Percentiles rank a stretch among this genome's conserved stretches.
These are phyloP conservation scores for Chrysoporthe cubensis DNA, from an alignment of 2,329 filamentous ascomycete species.

Conservation along the genomic window DNA sequence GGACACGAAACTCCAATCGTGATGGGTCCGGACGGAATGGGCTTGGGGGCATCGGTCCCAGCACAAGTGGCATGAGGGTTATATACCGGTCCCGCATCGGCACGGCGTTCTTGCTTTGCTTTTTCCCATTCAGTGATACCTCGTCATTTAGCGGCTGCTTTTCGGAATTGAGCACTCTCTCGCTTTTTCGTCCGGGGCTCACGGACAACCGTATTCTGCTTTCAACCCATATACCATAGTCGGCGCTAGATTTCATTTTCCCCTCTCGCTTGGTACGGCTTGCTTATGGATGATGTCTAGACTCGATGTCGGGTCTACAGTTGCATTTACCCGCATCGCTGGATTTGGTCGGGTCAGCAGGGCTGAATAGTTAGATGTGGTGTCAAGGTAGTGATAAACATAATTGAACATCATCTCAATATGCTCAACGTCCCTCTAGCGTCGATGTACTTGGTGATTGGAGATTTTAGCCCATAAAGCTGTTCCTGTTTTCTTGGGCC, in stretches of 20 bases:
- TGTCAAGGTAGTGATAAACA: slow-evolving; percentile 1
- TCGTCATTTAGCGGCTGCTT: not conserved
- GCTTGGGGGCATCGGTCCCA: not conserved
- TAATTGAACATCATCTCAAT: not conserved
- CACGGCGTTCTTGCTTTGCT: slow-evolving; percentile 1
- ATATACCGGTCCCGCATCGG: not conserved
- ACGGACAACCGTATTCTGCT: not conserved
- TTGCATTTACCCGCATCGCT: not conserved
- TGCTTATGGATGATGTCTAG: not conserved
- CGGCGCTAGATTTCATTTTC: slow-evolving; percentile 6
- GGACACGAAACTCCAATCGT: not conserved
- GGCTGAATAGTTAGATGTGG: not conserved
- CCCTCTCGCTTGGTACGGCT: not conserved
- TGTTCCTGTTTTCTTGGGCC: no score
- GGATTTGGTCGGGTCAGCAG: not conserved
- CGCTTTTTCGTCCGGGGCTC: not conserved
- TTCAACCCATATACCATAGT: slow-evolving; percentile 2
- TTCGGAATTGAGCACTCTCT: not conserved
- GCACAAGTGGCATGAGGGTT: not conserved
- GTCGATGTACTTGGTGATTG: not conserved
- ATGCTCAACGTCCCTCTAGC: not conserved
- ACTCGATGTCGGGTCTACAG: not conserved
- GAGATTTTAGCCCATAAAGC: not conserved
- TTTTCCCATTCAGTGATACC: not conserved
- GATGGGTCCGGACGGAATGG: not conserved